A percentile compares a stretch with the other conserved stretches of the same genome.
Conservation (phyloP, 169 alveolate species). For the Eimeria necatrix region DNA sequence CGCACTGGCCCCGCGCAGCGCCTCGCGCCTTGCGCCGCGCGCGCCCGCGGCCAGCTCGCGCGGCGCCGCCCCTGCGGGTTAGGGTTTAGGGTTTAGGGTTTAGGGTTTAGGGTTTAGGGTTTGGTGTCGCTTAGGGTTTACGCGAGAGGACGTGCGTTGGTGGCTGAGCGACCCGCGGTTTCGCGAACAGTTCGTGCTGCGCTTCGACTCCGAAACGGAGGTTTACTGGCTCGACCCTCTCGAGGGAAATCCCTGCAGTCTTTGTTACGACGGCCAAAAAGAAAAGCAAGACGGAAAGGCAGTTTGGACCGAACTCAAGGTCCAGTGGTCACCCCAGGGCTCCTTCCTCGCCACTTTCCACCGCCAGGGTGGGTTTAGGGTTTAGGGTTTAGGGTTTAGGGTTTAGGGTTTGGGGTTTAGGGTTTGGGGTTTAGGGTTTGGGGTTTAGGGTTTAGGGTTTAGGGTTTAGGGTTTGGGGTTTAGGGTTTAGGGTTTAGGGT, state of each 20-base stretch:
- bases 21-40: too few relatives aligned
- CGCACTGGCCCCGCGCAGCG: too few relatives aligned
- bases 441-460: neutral
- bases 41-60: too few relatives aligned
- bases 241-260: conserved; percentile 89
- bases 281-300: conserved; percentile 92
- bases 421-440: neutral
- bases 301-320: conserved; percentile 93
- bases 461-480: neutral
- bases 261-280: conserved; percentile 91
- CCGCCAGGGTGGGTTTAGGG: conserved; percentile 87
- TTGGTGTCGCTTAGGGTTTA: conserved; percentile 86
- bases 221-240: conserved; percentile 93
- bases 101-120: conserved; percentile 38
- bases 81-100: neutral
- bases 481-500: neutral
- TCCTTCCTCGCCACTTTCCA: conserved; percentile 93
- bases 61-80: too few relatives aligned
- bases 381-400: neutral
- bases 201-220: conserved; percentile 92
- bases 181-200: conserved; percentile 92
- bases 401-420: conserved; percentile 36
- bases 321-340: conserved; percentile 95
- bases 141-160: conserved; percentile 91
- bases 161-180: conserved; percentile 92